Conservation (phyloP, 1,139 yeast species). For the Suhomyces guaymorum region DNA sequence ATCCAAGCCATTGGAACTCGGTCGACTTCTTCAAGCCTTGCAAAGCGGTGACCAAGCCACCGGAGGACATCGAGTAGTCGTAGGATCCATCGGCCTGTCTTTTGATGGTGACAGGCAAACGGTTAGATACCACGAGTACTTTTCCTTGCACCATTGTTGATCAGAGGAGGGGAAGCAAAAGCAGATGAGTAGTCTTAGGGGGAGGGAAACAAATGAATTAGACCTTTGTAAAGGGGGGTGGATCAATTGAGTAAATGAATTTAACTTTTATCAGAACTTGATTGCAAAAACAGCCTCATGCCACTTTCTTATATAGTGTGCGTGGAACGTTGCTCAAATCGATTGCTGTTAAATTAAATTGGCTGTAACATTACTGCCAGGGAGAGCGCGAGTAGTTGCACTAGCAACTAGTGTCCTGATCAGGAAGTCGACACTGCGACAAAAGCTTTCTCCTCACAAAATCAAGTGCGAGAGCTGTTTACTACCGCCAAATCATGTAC, state of each 20-base stretch:
- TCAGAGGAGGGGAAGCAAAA: neutral
- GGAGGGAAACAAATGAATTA: neutral
- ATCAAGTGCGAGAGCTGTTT: slow-evolving; percentile 1
- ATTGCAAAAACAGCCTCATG: neutral
- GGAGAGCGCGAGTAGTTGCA: too few species aligned
- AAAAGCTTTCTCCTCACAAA: neutral
- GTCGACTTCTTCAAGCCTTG: slow-evolving; percentile 86
- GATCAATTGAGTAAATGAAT: neutral
- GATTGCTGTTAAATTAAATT: neutral
- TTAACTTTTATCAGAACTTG: too few species aligned
- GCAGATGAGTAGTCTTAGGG: neutral
- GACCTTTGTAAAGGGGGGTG: neutral
- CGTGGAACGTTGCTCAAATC: neutral
- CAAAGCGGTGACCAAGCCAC: slow-evolving; percentile 94
- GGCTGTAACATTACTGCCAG: too few species aligned
- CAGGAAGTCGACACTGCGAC: slow-evolving; percentile 6
- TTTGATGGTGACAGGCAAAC: slow-evolving; percentile 90
- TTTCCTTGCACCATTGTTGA: slow-evolving; percentile 49
- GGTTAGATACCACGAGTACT: slow-evolving; percentile 88
- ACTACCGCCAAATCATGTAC: slow-evolving; percentile 34
- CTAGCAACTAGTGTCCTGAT: slow-evolving; percentile 2
- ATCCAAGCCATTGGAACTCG: slow-evolving; percentile 96
- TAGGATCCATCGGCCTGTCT: slow-evolving; percentile 63
- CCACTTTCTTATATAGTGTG: neutral
- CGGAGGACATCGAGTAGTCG: slow-evolving; percentile 83